Evolutionary conservation across 306 rosid genomes (phyloP).

Genomic region (Lablab purpureus): DNA sequence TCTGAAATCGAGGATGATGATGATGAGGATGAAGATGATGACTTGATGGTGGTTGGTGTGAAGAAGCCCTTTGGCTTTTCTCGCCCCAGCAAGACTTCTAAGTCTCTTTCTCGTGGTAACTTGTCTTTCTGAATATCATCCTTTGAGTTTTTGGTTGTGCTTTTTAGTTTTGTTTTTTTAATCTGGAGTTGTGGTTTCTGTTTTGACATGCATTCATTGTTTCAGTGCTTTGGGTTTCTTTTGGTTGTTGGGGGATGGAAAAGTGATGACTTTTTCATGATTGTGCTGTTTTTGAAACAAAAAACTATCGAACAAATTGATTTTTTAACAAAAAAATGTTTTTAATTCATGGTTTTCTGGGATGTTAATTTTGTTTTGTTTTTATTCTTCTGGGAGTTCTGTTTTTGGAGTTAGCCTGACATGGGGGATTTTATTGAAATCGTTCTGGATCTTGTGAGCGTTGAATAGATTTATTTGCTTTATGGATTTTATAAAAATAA

Average conservation of each 20-base stretch:
- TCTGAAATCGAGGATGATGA: conserved; percentile 72
- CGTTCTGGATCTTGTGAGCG: conserved; percentile 38
- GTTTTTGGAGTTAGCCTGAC: neutral
- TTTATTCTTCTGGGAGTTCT: neutral
- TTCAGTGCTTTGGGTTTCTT: neutral
- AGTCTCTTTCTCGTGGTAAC: conserved; percentile 54
- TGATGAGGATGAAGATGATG: conserved; percentile 45
- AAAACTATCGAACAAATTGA: neutral
- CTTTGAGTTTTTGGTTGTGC: neutral
- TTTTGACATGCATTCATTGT: conserved; percentile 34
- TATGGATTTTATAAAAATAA: neutral
- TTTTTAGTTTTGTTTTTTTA: neutral
- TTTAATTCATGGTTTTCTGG: conserved; percentile 24
- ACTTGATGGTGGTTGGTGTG: conserved; percentile 47
- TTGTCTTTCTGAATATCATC: neutral
- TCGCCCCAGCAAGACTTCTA: conserved; percentile 41
- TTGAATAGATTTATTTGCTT: neutral
- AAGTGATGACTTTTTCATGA: neutral
- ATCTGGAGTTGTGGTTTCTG: neutral
- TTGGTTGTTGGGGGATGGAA: conserved; percentile 6
- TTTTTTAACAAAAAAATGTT: neutral
- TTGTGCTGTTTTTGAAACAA: neutral
- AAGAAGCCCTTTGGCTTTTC: conserved; percentile 63
- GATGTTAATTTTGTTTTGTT: neutral
- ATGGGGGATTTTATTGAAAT: conserved; percentile 8